Base-by-base conservation (phyloP, 164 flowering plant genomes). In the Dillenia suffruticosa region DNA sequence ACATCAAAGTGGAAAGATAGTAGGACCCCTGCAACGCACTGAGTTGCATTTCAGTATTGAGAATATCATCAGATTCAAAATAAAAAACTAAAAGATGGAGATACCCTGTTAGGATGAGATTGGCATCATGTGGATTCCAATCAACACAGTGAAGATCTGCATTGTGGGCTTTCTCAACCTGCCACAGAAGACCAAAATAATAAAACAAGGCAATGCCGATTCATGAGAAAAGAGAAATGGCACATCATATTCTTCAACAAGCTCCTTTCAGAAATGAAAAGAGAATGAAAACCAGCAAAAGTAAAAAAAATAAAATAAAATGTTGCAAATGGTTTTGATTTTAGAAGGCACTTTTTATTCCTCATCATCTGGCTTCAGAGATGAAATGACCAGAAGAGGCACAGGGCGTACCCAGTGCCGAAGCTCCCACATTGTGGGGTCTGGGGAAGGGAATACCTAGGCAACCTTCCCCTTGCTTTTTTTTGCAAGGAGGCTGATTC, bases 81-180 rank as follows among this genome's bases (percentile, higher is more conserved):
- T 32, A 0, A 32, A 32, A 49, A 63, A 26, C 2, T 49, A 24
- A 48, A n/a, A 58, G 12, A 7, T 10, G 46, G 19, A 66, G 58
- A 54, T 89, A 94, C 99, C 99, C 99, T n/a, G 96, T 91, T 46
- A 94, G 66, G 71, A 94, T 89, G 54, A 84, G 82, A 75, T 89
- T 88, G 45, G 76, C 77, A 69, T 89, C 96, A 80, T 82, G 88
- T 51, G 88, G 96, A 74, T 85, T 94, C 99, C 97, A 91, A 80
- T 91, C 99, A 70, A 94, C 96, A 81, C 97, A 89, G 62, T 94
- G 99, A 61, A 94, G 79, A 80, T 94, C 97, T 58, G 96, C 96
- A 77, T 83, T 68, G 65, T 94, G 99, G 49, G 99, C 99, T 64
- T 86, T 91, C 64, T 94, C 94, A 68, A 94, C 97, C 99, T 93